Evolutionary conservation across 176 grass and related monocot species (phyloP).

Genomic region (Phoenix dactylifera): DNA sequence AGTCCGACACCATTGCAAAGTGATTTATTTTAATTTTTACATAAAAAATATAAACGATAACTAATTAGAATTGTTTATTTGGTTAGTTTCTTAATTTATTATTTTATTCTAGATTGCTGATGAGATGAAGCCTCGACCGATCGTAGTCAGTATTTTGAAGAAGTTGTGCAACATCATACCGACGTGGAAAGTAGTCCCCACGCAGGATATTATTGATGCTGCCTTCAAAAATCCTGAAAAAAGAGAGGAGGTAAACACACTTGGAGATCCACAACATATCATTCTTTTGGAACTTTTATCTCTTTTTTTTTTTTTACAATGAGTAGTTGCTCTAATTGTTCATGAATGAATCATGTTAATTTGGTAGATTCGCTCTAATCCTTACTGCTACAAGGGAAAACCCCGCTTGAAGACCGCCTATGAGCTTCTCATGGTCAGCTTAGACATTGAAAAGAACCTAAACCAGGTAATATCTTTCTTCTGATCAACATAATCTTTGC

Average conservation of each 20-base stretch:
- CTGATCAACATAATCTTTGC: no score
- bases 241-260: constrained; percentile 40
- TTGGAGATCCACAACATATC: not conserved
- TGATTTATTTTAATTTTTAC: no score
- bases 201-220: constrained; percentile 38
- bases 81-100: no score
- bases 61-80: no score
- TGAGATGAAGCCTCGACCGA: constrained; percentile 45
- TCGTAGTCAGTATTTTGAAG: constrained; percentile 37
- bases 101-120: constrained; percentile 39
- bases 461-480: constrained; percentile 34
- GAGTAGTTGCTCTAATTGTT: no score
- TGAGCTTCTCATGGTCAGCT: constrained; percentile 43
- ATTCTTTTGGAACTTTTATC: not conserved
- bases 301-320: not conserved
- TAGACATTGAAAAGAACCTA: constrained; percentile 59
- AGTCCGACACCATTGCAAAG: no score
- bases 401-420: constrained; percentile 45
- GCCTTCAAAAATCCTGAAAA: constrained; percentile 39
- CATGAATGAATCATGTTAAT: not conserved
- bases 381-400: constrained; percentile 63
- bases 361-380: constrained; percentile 45
- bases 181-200: constrained; percentile 59
- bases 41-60: no score
- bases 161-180: constrained; percentile 41